A percentile compares a stretch with the other conserved stretches of the same genome.
Evolutionary conservation across 2,329 filamentous ascomycete species (phyloP).

Genomic region (Fusarium mexicanum): DNA sequence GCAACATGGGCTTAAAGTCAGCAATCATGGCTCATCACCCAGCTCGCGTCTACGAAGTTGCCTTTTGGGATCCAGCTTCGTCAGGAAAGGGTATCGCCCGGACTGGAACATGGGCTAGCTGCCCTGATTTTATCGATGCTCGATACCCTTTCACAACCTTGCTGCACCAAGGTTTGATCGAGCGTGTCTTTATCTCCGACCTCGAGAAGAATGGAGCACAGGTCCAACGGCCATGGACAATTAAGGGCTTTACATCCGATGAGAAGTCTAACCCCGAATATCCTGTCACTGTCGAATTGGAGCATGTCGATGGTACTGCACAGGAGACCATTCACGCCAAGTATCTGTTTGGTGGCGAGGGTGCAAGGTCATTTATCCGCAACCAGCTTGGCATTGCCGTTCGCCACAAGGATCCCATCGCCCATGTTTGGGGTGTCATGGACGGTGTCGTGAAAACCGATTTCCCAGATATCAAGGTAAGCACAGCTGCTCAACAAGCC

Average conservation of each 20-base stretch:
- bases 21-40: conserved; percentile 88
- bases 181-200: conserved; percentile 74
- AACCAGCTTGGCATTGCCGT: conserved; percentile 75
- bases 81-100: conserved; percentile 68
- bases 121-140: conserved; percentile 82
- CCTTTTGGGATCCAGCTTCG: conserved; percentile 74
- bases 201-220: conserved; percentile 68
- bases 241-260: conserved; percentile 69
- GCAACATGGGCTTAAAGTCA: conserved; percentile 90
- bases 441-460: conserved; percentile 77
- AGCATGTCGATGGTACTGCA: conserved; percentile 77
- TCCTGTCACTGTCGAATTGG: conserved; percentile 81
- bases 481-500: conserved; percentile 10
- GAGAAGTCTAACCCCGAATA: conserved; percentile 69
- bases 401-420: conserved; percentile 74
- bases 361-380: conserved; percentile 73
- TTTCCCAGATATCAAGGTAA: conserved; percentile 79
- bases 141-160: conserved; percentile 77
- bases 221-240: conserved; percentile 72
- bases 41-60: conserved; percentile 83
- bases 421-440: conserved; percentile 80
- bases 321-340: conserved; percentile 75
- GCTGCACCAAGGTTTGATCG: conserved; percentile 76
- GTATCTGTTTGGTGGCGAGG: conserved; percentile 78
- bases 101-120: conserved; percentile 84